Base-by-base conservation (phyloP, 2,329 filamentous ascomycete genomes). In the Zasmidium angulare region DNA sequence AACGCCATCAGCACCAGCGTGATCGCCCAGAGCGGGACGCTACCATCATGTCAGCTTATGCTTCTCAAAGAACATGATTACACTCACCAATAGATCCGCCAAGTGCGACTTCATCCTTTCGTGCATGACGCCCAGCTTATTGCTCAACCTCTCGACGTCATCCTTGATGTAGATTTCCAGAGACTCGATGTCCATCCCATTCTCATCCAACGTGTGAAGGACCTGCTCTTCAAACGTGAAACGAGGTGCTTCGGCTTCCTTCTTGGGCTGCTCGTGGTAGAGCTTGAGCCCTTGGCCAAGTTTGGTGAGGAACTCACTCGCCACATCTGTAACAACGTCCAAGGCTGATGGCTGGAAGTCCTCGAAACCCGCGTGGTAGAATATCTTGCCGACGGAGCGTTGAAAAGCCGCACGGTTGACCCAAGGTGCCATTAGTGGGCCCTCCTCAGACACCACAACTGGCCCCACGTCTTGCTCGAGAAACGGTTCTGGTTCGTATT, bases 351-450 rank as follows among this genome's bases (percentile, higher is more conserved):
- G 95, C 72, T 99, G 95, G 63, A 96, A 90, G 72, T 99, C 95
- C 75, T 99, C 95, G 65, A 98, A 99, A 0, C 95, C 95, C 46
- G 92, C 90, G 72, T 96, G 91, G 71, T 97, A 99, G 69, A 97
- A 93, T 49, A 99, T 86, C 76, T 98, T 96, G 59, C 89, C 93
- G 19, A 98, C 89, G 12, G 93, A 95, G 58, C 95, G 88, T 74
- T 96, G 92, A 66, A 99, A 77, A 1, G 93, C 91, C 53, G 90
- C 86, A 66, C 91, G 88, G 73, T 90, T 96, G 29, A 91, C 85
- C 74, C 89, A 88, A 10, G 89, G 85, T 14, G 91, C 89, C 83
- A 98, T 93, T 40, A 97, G 85, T 9, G 95, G 89, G 0, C 93
- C 91, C 61, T 93, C 87, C 67, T 96, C 93, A 40, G 90, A 90